Base-by-base conservation (phyloP, 192 early-diverging fungal genomes). In the Coemansia sp. region DNA sequence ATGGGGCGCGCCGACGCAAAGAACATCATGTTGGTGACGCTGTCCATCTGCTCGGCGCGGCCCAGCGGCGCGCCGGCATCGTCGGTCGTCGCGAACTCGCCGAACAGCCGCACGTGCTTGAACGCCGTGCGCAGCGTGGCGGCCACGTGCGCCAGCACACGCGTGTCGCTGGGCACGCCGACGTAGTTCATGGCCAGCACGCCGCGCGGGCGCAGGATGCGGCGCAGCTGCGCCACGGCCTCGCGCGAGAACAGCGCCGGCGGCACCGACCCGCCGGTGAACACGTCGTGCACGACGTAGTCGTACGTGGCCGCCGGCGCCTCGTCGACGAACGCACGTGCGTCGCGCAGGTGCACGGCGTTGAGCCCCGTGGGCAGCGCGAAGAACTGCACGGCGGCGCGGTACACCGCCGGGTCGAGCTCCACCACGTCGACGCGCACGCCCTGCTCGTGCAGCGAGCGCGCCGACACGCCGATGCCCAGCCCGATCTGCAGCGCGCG, bases 281-380 rank as follows among this genome's bases (percentile, higher is more conserved):
- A 96, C n/a, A 96, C 91, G 71, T 96, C 94, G 65, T 94, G 94
- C 13, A 93, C 69, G 24, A 96, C 75, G 68, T 86, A 93, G 66
- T 94, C 91, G 69, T 94, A 96, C 27, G 66, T 71, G 38, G 50
- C 47, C 0, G 59, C 34, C 6, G 51, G 61, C 0, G 82, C 81
- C 15, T 76, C 68, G 55, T 91, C 83, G 19, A 96, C 73, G 58
- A 88, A 91, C 25, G 60, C 60, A 15, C 94, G 80, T 2, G 91
- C 94, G 76, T 93, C 92, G 47, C 78, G 82, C 47, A 93, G 69
- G 62, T 85, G 73, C 51, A 87, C 79, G 9, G 65, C 61, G 53
- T 85, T 72, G 9, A 79, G 64, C 18, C 50, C 62, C 14, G 54
- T 62, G 2, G 84, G 85, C 54, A 93, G 80, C 18, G 60, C 64